These are phyloP conservation scores for Saccharum spontaneum DNA, from an alignment of 176 grass and related monocot species.

Conservation along the genomic window DNA sequence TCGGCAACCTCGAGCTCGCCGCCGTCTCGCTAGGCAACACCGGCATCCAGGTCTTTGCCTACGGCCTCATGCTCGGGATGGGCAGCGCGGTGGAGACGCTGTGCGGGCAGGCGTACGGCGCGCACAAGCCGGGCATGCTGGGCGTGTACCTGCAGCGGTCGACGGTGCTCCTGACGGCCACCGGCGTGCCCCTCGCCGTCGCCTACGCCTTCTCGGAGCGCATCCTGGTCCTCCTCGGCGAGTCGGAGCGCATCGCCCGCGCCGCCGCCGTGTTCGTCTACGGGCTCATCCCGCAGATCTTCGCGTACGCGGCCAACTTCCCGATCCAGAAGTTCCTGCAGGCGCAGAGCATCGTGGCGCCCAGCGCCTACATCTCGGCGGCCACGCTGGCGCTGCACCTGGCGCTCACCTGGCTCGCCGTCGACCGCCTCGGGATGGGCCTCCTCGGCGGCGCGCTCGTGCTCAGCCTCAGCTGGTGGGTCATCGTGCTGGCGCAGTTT, in stretches of 20 bases:
- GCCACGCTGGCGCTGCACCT: constrained; percentile 54
- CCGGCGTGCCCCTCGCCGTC: constrained; percentile 64
- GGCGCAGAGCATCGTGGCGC: constrained; percentile 86
- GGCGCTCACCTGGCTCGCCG: constrained; percentile 61
- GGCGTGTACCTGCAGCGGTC: constrained; percentile 83
- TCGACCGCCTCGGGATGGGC: constrained; percentile 53
- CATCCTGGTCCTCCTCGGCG: constrained; percentile 58
- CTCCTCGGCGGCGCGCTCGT: constrained; percentile 71
- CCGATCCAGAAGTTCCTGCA: constrained; percentile 92
- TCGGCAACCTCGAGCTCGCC: constrained; percentile 75
- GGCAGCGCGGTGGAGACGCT: constrained; percentile 94
- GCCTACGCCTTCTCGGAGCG: constrained; percentile 65
- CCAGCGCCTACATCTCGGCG: constrained; percentile 71
- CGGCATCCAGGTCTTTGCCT: constrained; percentile 70
- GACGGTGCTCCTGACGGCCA: constrained; percentile 62
- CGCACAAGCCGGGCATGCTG: constrained; percentile 68
- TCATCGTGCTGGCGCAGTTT: constrained; percentile 66
- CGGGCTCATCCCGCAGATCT: constrained; percentile 95
- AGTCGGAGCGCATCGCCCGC: constrained; percentile 67
- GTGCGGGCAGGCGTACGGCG: constrained; percentile 85
- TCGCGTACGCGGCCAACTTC: constrained; percentile 84
- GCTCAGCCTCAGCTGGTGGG: constrained; percentile 76
- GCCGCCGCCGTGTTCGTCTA: constrained; percentile 66
- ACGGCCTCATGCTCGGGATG: constrained; percentile 66
- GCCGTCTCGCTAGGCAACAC: constrained; percentile 77